A percentile compares a stretch with the other conserved stretches of the same genome.
Evolutionary conservation across 2,329 filamentous ascomycete genomes (phyloP).

Genomic region (Colletotrichum brevisporum): DNA sequence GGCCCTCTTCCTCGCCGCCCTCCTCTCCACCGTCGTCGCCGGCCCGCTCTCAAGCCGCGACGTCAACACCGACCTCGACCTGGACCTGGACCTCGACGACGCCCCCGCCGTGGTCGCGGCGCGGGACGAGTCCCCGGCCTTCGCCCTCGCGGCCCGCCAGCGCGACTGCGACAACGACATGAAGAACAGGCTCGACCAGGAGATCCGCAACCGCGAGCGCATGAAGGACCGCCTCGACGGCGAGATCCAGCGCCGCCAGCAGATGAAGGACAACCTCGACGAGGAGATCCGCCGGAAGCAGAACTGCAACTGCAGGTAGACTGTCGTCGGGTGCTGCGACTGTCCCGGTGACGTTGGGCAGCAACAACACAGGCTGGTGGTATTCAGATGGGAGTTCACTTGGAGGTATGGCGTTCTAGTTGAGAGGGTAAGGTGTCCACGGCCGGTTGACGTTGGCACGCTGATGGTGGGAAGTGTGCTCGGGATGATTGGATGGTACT

Average conservation of each 20-base stretch:
- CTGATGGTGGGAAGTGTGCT: too few relatives aligned
- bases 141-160: neutral
- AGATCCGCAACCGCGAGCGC: constrained; percentile 47
- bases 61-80: neutral
- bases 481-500: too few relatives aligned
- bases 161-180: neutral
- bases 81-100: neutral
- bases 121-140: neutral
- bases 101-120: neutral
- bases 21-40: constrained; percentile 19
- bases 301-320: neutral
- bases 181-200: constrained; percentile 41
- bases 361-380: too few relatives aligned
- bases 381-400: too few relatives aligned
- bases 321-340: neutral
- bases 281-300: constrained; percentile 18
- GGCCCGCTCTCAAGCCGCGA: neutral
- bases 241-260: constrained; percentile 28
- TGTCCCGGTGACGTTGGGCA: too few relatives aligned
- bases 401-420: too few relatives aligned
- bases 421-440: too few relatives aligned
- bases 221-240: constrained; percentile 45
- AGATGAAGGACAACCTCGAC: constrained; percentile 22
- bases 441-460: too few relatives aligned
- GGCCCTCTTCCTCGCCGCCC: constrained; percentile 12